Evolutionary conservation across 352 stramenopile genomes (phyloP), one percentile per base, ranked within the genome.

Genomic region (Phytopythium kandeliae): DNA sequence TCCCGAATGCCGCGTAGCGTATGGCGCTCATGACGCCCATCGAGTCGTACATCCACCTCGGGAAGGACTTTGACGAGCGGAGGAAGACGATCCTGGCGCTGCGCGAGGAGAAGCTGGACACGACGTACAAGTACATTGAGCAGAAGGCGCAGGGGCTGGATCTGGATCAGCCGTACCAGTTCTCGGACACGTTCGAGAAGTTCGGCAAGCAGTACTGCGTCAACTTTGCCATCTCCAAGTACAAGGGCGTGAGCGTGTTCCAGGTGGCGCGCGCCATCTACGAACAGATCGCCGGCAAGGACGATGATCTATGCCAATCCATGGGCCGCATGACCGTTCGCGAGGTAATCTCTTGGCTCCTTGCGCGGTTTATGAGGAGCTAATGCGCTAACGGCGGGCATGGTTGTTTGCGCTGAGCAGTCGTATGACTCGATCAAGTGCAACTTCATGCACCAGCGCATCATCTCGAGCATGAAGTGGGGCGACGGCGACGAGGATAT

Each of bases 191-290:
- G 65, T 91, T 91, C 58, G 79, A 91, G 57, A 78, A 81, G 48
- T 91, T 88, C 34, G 79, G 79, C 54, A 91, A 91, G 58, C 74
- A 77, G 55, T 91, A 91, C 60, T 87, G 63, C 45, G 73, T 88
- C 12, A 74, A 88, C 55, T 88, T 91, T 46, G 65, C 71, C 30
- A 80, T 91, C 44, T 85, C 74, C 40, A 84, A 77, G 57, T 85
- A 84, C 63, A 77, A 91, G 21, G 77, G 66, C 24, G 74, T 87
- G 4, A 68, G 67, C 19, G 71, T 91, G 3, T 71, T 72, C 16
- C 65, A 86, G 31, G 74, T 88, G 24, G 76, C 73, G 19, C 72
- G 78, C 33, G 74, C 77, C 8, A 76, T 91, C 30, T 87, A 88
- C 60, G 68, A 88, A 28, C 74, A 87, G 61, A 82, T 88, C 48